Evolutionary conservation across 352 stramenopile species (phyloP).

Genomic region (Pythium vanterpoolii): DNA sequence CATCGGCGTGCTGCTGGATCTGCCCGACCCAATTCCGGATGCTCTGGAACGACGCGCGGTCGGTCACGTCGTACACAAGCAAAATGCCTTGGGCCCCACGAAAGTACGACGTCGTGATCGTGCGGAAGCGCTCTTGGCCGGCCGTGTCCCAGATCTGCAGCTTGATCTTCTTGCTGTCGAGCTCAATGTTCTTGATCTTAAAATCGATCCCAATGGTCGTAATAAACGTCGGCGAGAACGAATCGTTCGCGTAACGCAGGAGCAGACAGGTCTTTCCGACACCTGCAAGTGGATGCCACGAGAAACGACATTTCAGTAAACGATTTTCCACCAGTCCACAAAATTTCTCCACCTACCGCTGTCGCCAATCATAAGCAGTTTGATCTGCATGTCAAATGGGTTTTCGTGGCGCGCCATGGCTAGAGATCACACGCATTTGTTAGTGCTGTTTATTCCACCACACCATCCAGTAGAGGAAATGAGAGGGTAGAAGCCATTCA

Average conservation of each 20-base stretch:
- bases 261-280: constrained; percentile 89
- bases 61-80: constrained; percentile 98
- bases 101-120: constrained; percentile 99
- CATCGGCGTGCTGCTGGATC: constrained; percentile 98
- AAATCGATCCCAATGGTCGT: constrained; percentile 90
- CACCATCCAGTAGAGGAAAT: background rate
- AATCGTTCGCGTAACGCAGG: constrained; percentile 88
- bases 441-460: background rate
- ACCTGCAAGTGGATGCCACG: too few relatives aligned
- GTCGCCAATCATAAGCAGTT: constrained; percentile 97
- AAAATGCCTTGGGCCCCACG: constrained; percentile 98
- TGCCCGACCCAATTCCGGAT: constrained; percentile 98
- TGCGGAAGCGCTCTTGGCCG: constrained; percentile 98
- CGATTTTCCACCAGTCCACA: background rate
- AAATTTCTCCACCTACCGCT: constrained; percentile 70
- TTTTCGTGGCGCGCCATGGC: constrained; percentile 89
- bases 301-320: background rate
- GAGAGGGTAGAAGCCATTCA: background rate
- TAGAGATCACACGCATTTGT: constrained; percentile 15
- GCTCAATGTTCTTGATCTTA: constrained; percentile 92
- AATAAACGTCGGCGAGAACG: constrained; percentile 90
- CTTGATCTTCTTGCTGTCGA: constrained; percentile 97
- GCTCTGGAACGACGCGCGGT: constrained; percentile 96
- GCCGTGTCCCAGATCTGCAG: constrained; percentile 99
- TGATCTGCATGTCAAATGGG: constrained; percentile 97